phyloP scores from a whole-genome alignment of 345 rosid genomes.

The Cardamine occulta region DNA sequence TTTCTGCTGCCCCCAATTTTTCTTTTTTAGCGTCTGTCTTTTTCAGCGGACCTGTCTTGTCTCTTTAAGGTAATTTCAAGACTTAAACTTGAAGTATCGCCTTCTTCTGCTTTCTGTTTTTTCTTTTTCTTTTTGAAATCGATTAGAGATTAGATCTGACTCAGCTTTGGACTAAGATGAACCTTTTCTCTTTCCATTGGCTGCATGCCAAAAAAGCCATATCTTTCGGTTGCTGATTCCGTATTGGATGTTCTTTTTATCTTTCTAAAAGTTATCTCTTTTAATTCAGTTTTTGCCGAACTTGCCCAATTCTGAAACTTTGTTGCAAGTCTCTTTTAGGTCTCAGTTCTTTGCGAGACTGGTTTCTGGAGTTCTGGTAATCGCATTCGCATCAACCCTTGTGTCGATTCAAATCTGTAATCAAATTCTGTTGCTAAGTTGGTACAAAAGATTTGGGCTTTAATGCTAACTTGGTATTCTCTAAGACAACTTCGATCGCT shows the following conservation, averaged over 20 bases:
- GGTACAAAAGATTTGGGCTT: constrained; percentile 8
- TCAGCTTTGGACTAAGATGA: constrained; percentile 37
- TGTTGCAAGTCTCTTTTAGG: constrained; percentile 7
- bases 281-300: constrained; percentile 15
- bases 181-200: constrained; percentile 25
- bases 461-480: background rate
- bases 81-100: constrained; percentile 51
- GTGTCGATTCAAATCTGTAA: constrained; percentile 12
- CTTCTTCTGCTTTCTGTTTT: constrained; percentile 4
- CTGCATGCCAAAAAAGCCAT: constrained; percentile 34
- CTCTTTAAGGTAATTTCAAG: constrained; percentile 44
- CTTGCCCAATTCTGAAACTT: constrained; percentile 15
- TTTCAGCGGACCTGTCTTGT: constrained; percentile 45
- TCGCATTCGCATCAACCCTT: constrained; percentile 1
- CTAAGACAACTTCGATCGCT: background rate
- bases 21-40: constrained; percentile 24
- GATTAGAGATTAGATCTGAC: constrained; percentile 47
- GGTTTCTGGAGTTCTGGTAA: constrained; percentile 11
- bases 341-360: background rate
- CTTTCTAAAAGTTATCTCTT: constrained; percentile 10
- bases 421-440: background rate
- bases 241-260: constrained; percentile 18
- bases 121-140: background rate
- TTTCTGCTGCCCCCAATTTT: constrained; percentile 24
- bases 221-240: background rate